phyloP scores from a whole-genome alignment of 2,329 filamentous ascomycete species.

The Verticillium longisporum region DNA sequence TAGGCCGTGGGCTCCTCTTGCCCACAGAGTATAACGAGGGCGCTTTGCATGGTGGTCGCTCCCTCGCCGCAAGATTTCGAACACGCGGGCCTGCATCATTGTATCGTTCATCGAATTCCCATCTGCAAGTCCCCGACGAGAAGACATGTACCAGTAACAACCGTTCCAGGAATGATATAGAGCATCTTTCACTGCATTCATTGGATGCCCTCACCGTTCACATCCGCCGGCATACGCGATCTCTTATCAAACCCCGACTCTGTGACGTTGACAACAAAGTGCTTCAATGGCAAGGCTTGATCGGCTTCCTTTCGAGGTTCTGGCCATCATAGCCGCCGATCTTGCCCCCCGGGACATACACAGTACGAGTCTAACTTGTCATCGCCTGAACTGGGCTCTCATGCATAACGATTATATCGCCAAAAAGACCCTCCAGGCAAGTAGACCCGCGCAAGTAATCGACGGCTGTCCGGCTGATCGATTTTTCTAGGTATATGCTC shows the following conservation, averaged over 20 bases:
- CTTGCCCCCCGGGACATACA: neutral
- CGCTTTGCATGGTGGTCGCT: neutral
- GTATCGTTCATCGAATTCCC: neutral
- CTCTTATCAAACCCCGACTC: neutral
- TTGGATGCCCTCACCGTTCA: neutral
- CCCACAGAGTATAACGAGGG: neutral
- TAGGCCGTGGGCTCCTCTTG: neutral
- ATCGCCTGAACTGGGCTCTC: constrained; percentile 2
- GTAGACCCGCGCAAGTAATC: no score
- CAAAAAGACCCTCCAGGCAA: neutral
- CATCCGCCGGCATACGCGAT: neutral
- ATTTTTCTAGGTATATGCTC: neutral
- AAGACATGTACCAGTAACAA: no score
- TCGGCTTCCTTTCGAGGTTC: neutral
- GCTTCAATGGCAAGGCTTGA: neutral
- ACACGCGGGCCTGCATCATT: neutral
- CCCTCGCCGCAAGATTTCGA: neutral
- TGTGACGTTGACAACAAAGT: neutral
- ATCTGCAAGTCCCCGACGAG: no score
- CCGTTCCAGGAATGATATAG: neutral
- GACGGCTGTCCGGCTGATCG: constrained; percentile 3
- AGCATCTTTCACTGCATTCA: neutral
- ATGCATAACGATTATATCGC: constrained; percentile 2
- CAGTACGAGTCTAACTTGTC: constrained; percentile 1
- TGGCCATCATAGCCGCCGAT: neutral